Evolutionary conservation across 2,329 filamentous ascomycete species (phyloP).

Genomic region (Ophiocordyceps sinensis): DNA sequence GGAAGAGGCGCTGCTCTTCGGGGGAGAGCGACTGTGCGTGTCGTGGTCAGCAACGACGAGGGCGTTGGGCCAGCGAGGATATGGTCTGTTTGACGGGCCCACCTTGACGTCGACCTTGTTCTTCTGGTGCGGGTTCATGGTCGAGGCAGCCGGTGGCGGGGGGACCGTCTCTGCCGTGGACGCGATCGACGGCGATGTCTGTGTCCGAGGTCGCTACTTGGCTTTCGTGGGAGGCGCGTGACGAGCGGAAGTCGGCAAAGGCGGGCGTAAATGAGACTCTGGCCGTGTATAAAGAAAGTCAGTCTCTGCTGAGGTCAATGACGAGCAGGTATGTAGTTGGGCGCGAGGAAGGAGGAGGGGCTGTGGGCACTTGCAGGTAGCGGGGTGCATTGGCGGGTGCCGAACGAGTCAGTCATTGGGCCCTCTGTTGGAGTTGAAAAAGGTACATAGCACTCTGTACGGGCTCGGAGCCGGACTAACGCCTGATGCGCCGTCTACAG

Average conservation of each 20-base stretch:
- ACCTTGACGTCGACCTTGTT: constrained; percentile 97
- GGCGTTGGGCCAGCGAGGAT: neutral
- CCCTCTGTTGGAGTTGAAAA: no score
- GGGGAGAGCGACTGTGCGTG: constrained; percentile 65
- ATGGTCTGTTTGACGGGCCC: constrained; percentile 23
- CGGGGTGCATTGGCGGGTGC: constrained; percentile 1
- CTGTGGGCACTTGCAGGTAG: neutral
- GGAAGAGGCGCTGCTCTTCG: constrained; percentile 92
- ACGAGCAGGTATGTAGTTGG: neutral
- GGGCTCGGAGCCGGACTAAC: no score
- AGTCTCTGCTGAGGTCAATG: neutral
- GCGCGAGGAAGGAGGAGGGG: neutral
- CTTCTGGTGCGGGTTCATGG: constrained; percentile 93
- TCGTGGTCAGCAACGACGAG: neutral
- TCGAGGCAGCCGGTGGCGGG: constrained; percentile 7
- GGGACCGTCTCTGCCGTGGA: neutral
- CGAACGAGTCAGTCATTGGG: neutral
- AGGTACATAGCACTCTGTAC: no score
- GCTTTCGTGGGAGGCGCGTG: neutral
- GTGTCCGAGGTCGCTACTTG: no score
- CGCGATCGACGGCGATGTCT: neutral
- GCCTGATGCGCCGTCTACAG: no score
- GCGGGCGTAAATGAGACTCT: no score
- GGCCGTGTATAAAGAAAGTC: no score
- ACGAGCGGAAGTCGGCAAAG: no score